Percentiles rank a stretch among this genome's conserved stretches.
phyloP scores from a whole-genome alignment of 2,329 filamentous ascomycete genomes.

The Clarireedia monteithiana region DNA sequence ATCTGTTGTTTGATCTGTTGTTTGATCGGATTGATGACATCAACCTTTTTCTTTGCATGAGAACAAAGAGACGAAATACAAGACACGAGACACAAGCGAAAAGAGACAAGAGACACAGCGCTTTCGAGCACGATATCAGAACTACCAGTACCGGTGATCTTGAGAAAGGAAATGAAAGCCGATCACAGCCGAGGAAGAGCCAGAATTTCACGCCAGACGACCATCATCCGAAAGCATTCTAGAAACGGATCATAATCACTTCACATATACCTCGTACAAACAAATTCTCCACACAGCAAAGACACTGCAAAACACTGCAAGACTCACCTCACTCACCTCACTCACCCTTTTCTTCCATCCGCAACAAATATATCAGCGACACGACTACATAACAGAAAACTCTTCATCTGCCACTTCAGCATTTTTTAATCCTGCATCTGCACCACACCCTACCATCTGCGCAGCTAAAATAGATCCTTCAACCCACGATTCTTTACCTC shows the following conservation, averaged over 20 bases:
- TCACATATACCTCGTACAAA: not conserved
- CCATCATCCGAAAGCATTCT: not conserved
- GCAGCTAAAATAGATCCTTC: too few species aligned
- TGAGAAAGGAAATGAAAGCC: not conserved
- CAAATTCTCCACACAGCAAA: not conserved
- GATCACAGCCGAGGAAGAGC: not conserved
- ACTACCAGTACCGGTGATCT: not conserved
- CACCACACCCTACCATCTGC: too few species aligned
- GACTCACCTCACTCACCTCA: not conserved
- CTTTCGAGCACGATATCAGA: not conserved
- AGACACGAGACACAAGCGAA: not conserved
- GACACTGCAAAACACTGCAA: not conserved
- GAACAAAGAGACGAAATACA: too few species aligned
- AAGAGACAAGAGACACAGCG: not conserved
- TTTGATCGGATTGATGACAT: too few species aligned
- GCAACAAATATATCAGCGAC: not conserved
- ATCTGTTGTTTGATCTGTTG: too few species aligned
- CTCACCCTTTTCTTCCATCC: not conserved
- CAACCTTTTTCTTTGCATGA: too few species aligned
- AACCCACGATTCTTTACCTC: not conserved
- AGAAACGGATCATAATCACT: not conserved
- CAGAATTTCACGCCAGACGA: not conserved
- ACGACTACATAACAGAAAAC: not conserved
- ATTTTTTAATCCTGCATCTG: too few species aligned
- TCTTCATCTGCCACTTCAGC: not conserved